A percentile compares a stretch with the other conserved stretches of the same genome.
phyloP scores from a whole-genome alignment of 345 rosid species.

The Brassica carinata region DNA sequence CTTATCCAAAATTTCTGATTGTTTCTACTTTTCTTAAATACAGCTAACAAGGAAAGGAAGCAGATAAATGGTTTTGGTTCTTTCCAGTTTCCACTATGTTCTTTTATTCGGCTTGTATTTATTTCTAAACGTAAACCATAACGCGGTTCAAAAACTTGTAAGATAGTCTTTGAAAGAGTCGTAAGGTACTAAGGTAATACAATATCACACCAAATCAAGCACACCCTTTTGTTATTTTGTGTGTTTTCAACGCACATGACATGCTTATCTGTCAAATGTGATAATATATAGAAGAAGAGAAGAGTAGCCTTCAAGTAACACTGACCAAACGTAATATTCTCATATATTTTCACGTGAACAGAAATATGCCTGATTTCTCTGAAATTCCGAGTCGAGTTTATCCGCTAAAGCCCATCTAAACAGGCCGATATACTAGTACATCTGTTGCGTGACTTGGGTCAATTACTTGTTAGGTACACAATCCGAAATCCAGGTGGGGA shows the following conservation, averaged over 20 bases:
- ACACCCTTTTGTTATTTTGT: constrained; percentile 4
- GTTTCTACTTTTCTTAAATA: background rate
- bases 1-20: background rate
- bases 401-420: constrained; percentile 9
- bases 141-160: background rate
- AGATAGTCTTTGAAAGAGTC: constrained; percentile 16
- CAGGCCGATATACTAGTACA: background rate
- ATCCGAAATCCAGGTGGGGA: background rate
- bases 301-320: constrained; percentile 18
- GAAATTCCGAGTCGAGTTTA: background rate
- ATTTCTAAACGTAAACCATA: background rate
- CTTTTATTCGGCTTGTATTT: background rate
- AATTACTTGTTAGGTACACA: background rate
- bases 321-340: background rate
- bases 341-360: background rate
- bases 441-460: background rate
- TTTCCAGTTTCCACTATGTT: background rate
- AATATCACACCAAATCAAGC: background rate
- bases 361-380: background rate
- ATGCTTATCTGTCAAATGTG: background rate
- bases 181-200: background rate
- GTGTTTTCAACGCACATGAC: constrained; percentile 7
- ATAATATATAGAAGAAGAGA: background rate
- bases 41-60: background rate
- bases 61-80: background rate